Base-by-base conservation (phyloP, 805 yeast genomes). In the Yamadazyma endophytica region DNA sequence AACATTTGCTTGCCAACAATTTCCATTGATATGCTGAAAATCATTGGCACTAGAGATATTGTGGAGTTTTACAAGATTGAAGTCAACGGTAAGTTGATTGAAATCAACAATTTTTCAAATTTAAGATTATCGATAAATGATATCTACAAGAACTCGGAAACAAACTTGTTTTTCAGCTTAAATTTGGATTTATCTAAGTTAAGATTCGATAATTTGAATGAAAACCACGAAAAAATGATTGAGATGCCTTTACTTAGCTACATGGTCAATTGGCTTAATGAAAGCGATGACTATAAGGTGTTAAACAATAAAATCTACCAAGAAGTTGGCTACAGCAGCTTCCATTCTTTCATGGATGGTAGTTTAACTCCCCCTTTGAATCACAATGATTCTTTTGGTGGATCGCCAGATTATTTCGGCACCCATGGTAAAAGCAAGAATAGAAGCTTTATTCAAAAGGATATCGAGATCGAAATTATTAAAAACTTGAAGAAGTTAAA, bases 1-100 rank as follows among this genome's bases (percentile, higher is more conserved):
- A 28, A 42, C 15, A 42, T 46, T n/a, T 47, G 50, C 23, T 36
- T 51, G 20, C 57, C 61, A 3, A 41, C 32, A 9, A 32, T 56
- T 2, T 24, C 47, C 5, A 31, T 56, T 4, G 47, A 49, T 24
- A 18, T 56, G 6, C 32, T 35, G 42, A 41, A 37, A 17, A 38
- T 39, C 3, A 33, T 40, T 12, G 42, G 45, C 12, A 37, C 45
- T 9, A 35, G 43, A 17, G 39, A 42, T 11, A 26, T 42, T 20
- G 49, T 47, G 4, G 29, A 33, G 2, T 41, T 52, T 17, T 26
- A 32, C 18, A 40, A 42, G 21, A 32, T 57, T 15, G 61, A 56
- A 23, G 42, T 47, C 7, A 46, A 52, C 31, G 58, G 58, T 4
- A 40, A 39, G 18, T 28, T 48, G 31, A 29, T 42, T n/a, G 34